Conservation (phyloP, 345 rosid genomes). For the Raphanus sativus region DNA sequence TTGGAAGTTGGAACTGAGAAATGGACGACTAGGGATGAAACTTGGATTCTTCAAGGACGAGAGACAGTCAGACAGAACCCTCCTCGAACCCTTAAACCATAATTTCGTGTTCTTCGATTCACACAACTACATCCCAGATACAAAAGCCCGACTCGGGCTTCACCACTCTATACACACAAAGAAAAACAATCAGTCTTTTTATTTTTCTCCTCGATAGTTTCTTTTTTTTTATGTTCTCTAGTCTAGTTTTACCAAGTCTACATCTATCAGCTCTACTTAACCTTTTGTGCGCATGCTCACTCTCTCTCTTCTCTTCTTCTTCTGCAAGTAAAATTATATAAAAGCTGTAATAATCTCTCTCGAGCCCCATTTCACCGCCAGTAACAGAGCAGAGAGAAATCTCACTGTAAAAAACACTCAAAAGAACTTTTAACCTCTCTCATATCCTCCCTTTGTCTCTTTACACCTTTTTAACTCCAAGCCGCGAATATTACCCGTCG, state of each 20-base stretch:
- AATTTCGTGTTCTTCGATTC: constrained; percentile 21
- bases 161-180: not conserved
- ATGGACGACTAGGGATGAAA: constrained; percentile 28
- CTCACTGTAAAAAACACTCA: constrained; percentile 6
- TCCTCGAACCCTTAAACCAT: constrained; percentile 25
- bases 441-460: constrained; percentile 31
- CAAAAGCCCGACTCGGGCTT: not conserved
- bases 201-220: not conserved
- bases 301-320: constrained; percentile 1
- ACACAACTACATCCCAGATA: constrained; percentile 1
- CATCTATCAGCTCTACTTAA: constrained; percentile 21
- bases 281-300: constrained; percentile 40
- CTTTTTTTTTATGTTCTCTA: not conserved
- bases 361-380: constrained; percentile 41
- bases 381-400: constrained; percentile 34
- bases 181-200: not conserved
- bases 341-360: constrained; percentile 40
- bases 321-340: not conserved
- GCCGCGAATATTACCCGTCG: constrained; percentile 27
- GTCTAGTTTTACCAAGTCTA: not conserved
- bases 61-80: constrained; percentile 28
- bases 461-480: constrained; percentile 19
- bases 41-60: constrained; percentile 33
- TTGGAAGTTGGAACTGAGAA: constrained; percentile 39
- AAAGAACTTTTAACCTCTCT: constrained; percentile 5